Evolutionary conservation across 2,329 filamentous ascomycete genomes (phyloP).

Genomic region (Nothomitra cinnamomea): DNA sequence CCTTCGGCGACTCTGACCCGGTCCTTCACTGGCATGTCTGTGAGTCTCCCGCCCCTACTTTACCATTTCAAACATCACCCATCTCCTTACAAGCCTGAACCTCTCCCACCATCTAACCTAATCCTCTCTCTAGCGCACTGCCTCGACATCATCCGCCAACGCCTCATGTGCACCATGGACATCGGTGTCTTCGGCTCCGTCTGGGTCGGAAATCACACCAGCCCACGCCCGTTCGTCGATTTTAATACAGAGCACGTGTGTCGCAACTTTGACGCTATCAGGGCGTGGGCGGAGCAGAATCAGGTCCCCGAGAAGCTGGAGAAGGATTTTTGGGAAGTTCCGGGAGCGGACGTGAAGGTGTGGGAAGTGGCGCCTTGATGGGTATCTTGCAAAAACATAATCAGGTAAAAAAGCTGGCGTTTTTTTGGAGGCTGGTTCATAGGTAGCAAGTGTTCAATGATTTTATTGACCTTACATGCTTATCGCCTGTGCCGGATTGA

Average conservation of each 20-base stretch:
- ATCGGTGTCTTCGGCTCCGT: background rate
- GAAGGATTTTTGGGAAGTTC: background rate
- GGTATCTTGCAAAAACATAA: too few species aligned
- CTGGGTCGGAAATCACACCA: background rate
- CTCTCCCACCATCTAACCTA: too few species aligned
- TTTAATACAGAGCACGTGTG: background rate
- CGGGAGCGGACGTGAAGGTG: background rate
- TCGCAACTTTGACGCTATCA: background rate
- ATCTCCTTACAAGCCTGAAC: too few species aligned
- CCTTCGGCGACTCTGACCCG: slow-evolving; percentile 37
- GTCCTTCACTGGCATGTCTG: slow-evolving; percentile 40
- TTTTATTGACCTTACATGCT: too few species aligned
- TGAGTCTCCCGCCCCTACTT: slow-evolving; percentile 29
- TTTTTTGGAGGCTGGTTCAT: too few species aligned
- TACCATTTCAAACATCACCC: too few species aligned
- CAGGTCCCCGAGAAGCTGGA: background rate
- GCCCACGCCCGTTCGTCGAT: background rate
- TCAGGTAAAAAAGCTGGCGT: too few species aligned
- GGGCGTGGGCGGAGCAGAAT: background rate
- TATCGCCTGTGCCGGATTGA: too few species aligned
- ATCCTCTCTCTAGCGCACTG: background rate
- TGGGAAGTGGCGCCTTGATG: too few species aligned
- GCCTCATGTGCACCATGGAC: background rate
- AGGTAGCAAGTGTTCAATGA: too few species aligned
- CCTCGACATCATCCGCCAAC: background rate